These are phyloP conservation scores for Yamadazyma spencermartinsiae DNA, from an alignment of 1,139 yeast species.

Conservation along the genomic window DNA sequence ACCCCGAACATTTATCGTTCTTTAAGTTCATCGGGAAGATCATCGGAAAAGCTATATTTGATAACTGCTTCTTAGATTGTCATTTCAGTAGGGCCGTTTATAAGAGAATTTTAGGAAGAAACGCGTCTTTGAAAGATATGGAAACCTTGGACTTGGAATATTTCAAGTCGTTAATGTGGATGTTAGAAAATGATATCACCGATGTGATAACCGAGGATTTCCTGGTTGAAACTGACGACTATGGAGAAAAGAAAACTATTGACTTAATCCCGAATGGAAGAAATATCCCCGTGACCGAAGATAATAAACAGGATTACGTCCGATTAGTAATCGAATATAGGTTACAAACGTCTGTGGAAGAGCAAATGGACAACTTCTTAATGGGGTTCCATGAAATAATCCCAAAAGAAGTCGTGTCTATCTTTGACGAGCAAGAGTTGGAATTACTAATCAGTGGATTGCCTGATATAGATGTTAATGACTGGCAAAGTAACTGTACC, in stretches of 20 bases:
- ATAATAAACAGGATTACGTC: conserved; percentile 89
- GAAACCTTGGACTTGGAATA: conserved; percentile 92
- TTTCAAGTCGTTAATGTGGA: conserved; percentile 92
- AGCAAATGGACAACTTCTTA: conserved; percentile 84
- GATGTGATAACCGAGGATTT: conserved; percentile 96
- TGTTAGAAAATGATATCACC: conserved; percentile 93
- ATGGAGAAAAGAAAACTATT: conserved; percentile 80
- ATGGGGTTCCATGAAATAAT: conserved; percentile 90
- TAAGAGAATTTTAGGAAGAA: conserved; percentile 77
- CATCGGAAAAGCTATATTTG: conserved; percentile 92
- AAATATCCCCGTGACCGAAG: conserved; percentile 84
- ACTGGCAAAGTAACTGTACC: conserved; percentile 86
- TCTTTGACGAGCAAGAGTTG: conserved; percentile 93
- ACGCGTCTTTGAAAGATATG: conserved; percentile 89
- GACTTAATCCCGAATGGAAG: conserved; percentile 84
- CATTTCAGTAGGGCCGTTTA: conserved; percentile 96
- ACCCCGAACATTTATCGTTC: conserved; percentile 89
- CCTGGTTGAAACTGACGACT: conserved; percentile 90
- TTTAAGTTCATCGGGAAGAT: conserved; percentile 94
- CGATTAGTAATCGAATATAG: conserved; percentile 82
- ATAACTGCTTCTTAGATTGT: conserved; percentile 85
- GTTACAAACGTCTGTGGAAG: conserved; percentile 77
- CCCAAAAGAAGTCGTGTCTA: conserved; percentile 80
- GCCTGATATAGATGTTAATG: conserved; percentile 94
- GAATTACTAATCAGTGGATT: conserved; percentile 91